Percentiles rank a stretch among this genome's conserved stretches.
phyloP scores from a whole-genome alignment of 305 asterid species.

The Fraxinus velutina region DNA sequence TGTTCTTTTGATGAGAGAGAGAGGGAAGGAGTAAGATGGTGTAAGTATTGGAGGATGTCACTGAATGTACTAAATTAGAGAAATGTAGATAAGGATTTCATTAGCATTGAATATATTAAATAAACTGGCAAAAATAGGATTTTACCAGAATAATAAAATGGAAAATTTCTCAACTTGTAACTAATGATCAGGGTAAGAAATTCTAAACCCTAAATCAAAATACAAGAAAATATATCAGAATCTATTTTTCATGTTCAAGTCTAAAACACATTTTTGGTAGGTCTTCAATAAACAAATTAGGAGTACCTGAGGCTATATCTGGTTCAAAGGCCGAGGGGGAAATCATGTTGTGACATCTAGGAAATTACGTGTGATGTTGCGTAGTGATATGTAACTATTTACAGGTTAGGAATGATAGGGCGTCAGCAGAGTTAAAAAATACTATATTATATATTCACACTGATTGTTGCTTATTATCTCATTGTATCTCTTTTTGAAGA shows the following conservation, averaged over 20 bases:
- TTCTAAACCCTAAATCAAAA: neutral
- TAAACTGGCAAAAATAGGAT: neutral
- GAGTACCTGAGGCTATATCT: neutral
- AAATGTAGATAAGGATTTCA: neutral
- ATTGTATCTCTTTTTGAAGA: neutral
- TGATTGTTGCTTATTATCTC: neutral
- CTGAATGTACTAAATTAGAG: neutral
- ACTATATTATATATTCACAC: neutral
- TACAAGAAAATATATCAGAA: neutral
- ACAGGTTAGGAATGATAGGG: neutral
- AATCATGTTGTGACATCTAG: neutral
- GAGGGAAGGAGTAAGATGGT: neutral
- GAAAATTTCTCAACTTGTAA: neutral
- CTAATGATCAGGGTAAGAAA: neutral
- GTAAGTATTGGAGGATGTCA: neutral
- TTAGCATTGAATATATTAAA: neutral
- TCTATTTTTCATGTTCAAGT: neutral
- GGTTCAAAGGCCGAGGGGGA: neutral
- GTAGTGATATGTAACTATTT: neutral
- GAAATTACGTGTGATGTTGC: neutral
- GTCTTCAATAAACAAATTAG: neutral
- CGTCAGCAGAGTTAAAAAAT: neutral
- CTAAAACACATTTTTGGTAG: neutral
- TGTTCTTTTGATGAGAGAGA: neutral
- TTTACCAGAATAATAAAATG: neutral